Percentiles rank a stretch among this genome's conserved stretches.
These are phyloP conservation scores for Globisporangium viniferum DNA, from an alignment of 352 stramenopile genomes.

Conservation along the genomic window DNA sequence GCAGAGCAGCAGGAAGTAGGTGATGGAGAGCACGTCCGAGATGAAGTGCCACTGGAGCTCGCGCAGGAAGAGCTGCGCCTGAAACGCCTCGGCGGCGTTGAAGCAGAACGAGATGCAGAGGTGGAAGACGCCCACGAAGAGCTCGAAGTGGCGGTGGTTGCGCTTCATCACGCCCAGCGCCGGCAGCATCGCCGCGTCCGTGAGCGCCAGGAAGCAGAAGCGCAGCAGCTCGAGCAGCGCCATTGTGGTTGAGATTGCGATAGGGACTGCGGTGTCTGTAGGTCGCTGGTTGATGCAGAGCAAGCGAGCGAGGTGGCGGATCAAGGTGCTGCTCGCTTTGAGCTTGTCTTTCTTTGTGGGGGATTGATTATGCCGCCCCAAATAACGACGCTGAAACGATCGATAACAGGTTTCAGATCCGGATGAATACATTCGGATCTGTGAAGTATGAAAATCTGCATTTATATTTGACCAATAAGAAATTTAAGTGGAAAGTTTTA, in stretches of 20 bases:
- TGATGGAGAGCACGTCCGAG: slow-evolving; percentile 81
- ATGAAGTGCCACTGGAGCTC: slow-evolving; percentile 85
- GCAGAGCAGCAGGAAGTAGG: slow-evolving; percentile 83
- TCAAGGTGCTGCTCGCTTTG: background rate
- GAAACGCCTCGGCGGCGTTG: slow-evolving; percentile 76
- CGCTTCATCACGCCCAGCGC: slow-evolving; percentile 74
- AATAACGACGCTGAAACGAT: background rate
- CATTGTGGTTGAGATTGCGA: slow-evolving; percentile 9
- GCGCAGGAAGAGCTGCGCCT: slow-evolving; percentile 59
- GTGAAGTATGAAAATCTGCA: too few species aligned
- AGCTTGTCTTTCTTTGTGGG: background rate
- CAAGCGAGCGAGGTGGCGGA: background rate
- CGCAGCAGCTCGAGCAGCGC: slow-evolving; percentile 47
- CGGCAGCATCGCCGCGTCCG: slow-evolving; percentile 70
- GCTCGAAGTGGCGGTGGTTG: slow-evolving; percentile 86
- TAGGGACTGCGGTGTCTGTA: too few species aligned
- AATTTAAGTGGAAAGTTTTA: too few species aligned
- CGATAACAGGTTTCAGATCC: background rate
- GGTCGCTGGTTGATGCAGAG: background rate
- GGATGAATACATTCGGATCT: too few species aligned
- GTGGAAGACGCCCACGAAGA: slow-evolving; percentile 86
- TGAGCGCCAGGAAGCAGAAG: slow-evolving; percentile 72
- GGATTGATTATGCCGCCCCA: background rate
- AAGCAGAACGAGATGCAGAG: slow-evolving; percentile 79
- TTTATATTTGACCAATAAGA: too few species aligned